phyloP scores from a whole-genome alignment of 1,284 basidiomycete genomes.

The Apiotrichum veenhuisii region DNA sequence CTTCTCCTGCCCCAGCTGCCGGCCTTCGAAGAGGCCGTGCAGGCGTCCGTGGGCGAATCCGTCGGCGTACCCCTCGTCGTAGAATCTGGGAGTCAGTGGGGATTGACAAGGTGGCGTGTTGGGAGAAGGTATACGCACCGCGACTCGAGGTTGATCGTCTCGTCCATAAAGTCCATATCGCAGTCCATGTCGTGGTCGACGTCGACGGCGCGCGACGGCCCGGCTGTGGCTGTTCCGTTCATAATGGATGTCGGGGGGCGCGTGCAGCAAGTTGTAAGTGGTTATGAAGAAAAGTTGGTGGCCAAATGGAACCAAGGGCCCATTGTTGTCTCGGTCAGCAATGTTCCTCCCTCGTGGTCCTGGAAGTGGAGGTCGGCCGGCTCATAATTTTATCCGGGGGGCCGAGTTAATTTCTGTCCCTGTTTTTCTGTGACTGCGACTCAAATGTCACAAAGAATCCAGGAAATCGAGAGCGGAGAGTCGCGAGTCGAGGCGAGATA shows the following conservation, averaged over 20 bases:
- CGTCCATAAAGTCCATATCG: constrained; percentile 14
- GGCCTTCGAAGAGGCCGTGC: constrained; percentile 86
- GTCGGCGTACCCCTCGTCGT: constrained; percentile 67
- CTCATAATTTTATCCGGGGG: too few species aligned
- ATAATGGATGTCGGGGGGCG: background rate
- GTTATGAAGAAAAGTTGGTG: too few species aligned
- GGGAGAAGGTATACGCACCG: constrained; percentile 5
- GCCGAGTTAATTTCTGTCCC: too few species aligned
- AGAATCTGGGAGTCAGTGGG: constrained; percentile 59
- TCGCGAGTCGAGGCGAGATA: background rate
- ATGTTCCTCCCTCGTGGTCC: too few species aligned
- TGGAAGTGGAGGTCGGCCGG: too few species aligned
- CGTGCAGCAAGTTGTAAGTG: too few species aligned
- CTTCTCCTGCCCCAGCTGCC: constrained; percentile 83
- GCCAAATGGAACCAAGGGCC: too few species aligned
- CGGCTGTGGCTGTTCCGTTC: background rate
- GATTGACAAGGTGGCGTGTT: background rate
- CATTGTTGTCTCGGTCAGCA: too few species aligned
- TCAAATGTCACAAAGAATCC: background rate
- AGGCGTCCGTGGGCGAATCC: constrained; percentile 80
- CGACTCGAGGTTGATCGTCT: constrained; percentile 20
- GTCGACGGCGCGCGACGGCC: background rate
- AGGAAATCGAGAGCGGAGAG: background rate
- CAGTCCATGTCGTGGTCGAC: constrained; percentile 9
- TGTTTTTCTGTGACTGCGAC: too few species aligned